Base-by-base conservation (phyloP, 2,329 filamentous ascomycete species). In the Daldinia sp. region DNA sequence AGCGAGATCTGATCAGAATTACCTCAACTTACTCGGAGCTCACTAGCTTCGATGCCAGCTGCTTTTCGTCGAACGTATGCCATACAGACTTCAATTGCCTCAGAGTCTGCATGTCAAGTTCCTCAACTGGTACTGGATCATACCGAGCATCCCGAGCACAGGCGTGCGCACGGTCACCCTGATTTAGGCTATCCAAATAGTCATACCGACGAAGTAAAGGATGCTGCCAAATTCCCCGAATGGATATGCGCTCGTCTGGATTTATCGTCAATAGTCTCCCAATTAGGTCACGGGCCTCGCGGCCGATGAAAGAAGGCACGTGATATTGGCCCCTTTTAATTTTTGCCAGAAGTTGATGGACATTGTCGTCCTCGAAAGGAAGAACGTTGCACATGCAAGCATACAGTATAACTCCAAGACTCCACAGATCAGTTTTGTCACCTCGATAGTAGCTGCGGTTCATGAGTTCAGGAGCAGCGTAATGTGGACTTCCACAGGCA, bases 401-500 rank as follows among this genome's bases (percentile, higher is more conserved):
- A 78, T 92, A 99, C 0, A 99, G 82, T 63, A 97, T 94, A 53
- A 97, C 92, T 1, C 94, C 94, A 79, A 94, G 89, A 78, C 94
- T 98, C 96, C 96, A 99, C 54, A 98, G 92, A 76, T 99, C 96
- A 6, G 93, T 93, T 76, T 90, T 90, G 60, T 93, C 92, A 10
- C 95, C 96, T 62, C 91, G 90, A 78, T 99, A 99, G 12, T 66
- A 64, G 50, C 30, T 23, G 46, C 86, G 86, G 72, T 89, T 89
- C 69, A 98, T 91, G 37, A 99, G 89, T 78, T 99, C 96, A 0
- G 96, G 96, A 0, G 96, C 94, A 18, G 95, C 95, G 76, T 99
- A 99, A 80, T 98, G 96, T 23, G 96, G 96, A 71, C 96, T 98
- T 20, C 96, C 96, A 75, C 96, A 99, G 4, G 95, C 93, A 0